Conservation (phyloP, 495 filamentous ascomycete species). For the Xylaria acuta region DNA sequence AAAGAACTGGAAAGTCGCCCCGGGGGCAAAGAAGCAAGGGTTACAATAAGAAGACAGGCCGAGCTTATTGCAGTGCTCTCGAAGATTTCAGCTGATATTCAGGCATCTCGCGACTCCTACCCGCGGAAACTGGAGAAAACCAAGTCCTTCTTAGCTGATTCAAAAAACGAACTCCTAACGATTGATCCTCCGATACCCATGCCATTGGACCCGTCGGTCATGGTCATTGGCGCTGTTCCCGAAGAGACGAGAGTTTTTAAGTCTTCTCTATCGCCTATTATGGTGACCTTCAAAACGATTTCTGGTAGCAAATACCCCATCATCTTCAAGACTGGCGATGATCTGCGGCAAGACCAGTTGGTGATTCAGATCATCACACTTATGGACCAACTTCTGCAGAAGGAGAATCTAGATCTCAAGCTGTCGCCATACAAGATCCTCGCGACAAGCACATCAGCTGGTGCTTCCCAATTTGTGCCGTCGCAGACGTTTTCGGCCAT, state of each 20-base stretch:
- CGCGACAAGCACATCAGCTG: conserved; percentile 86
- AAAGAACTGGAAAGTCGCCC: conserved; percentile 69
- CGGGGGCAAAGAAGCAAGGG: conserved; percentile 71
- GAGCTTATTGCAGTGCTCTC: conserved; percentile 87
- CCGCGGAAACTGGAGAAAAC: conserved; percentile 80
- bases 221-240: conserved; percentile 77
- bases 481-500: conserved; percentile 83
- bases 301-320: conserved; percentile 82
- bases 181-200: conserved; percentile 90
- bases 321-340: conserved; percentile 96
- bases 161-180: conserved; percentile 81
- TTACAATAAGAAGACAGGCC: conserved; percentile 81
- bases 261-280: conserved; percentile 86
- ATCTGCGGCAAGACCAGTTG: conserved; percentile 95
- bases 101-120: conserved; percentile 77
- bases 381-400: conserved; percentile 95
- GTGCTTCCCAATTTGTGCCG: conserved; percentile 90
- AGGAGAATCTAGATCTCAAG: conserved; percentile 96
- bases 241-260: conserved; percentile 94
- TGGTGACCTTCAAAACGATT: conserved; percentile 86
- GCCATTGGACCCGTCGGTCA: conserved; percentile 84
- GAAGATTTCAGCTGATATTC: conserved; percentile 89
- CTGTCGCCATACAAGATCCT: conserved; percentile 95
- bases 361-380: conserved; percentile 98
- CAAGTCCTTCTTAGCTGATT: conserved; percentile 82